Conservation (phyloP, 306 rosid species). For the Boehmeria nivea region DNA sequence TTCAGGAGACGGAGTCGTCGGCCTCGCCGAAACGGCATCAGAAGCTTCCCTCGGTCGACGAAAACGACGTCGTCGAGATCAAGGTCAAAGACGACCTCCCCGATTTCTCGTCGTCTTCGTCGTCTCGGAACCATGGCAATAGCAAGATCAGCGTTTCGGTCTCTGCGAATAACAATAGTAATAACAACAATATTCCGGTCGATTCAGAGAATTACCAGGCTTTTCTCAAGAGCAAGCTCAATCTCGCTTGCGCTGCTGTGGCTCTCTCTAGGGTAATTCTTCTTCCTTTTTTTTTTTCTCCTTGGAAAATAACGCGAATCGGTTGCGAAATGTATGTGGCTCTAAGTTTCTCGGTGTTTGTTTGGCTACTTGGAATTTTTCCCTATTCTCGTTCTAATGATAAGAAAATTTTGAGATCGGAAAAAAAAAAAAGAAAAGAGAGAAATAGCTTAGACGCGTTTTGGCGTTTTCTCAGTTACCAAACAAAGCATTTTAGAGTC, state of each 20-base stretch:
- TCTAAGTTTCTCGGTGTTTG: not conserved
- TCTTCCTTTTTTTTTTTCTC: not conserved
- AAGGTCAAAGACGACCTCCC: constrained; percentile 30
- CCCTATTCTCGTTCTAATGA: not conserved
- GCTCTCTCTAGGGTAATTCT: constrained; percentile 59
- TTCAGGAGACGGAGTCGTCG: constrained; percentile 34
- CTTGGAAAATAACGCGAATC: not conserved
- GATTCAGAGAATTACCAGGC: constrained; percentile 62
- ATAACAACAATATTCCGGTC: constrained; percentile 25
- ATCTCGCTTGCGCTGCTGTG: constrained; percentile 89
- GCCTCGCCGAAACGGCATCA: not conserved
- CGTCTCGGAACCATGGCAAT: not conserved
- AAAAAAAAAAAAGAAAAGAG: too few relatives aligned
- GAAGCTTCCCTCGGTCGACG: constrained; percentile 9
- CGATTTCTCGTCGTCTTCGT: not conserved
- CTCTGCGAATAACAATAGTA: not conserved
- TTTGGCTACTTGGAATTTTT: not conserved
- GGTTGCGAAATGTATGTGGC: not conserved
- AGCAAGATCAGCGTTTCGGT: not conserved
- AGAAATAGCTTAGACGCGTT: too few relatives aligned
- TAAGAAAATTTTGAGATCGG: too few relatives aligned
- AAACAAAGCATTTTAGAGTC: constrained; percentile 4
- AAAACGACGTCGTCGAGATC: constrained; percentile 26
- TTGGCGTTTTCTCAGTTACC: constrained; percentile 9
- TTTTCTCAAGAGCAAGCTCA: constrained; percentile 76